Conservation (phyloP, 2,329 filamentous ascomycete genomes). For the Diaporthe nobilis region DNA sequence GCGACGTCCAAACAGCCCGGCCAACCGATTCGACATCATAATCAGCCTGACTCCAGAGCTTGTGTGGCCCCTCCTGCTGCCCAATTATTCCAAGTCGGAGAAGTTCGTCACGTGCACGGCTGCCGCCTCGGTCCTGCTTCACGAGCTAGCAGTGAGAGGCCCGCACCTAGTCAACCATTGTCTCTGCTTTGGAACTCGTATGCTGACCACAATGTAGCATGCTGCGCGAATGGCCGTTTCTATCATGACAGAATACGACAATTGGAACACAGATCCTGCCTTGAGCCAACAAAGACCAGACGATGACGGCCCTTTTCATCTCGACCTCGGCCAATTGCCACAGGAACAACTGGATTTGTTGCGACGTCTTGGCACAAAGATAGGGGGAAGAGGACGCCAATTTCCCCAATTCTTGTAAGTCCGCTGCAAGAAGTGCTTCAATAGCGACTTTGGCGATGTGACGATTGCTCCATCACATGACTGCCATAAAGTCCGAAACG, state of each 20-base stretch:
- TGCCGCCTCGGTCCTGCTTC: background rate
- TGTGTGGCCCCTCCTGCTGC: background rate
- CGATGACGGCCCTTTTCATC: background rate
- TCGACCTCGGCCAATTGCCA: background rate
- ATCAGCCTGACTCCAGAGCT: background rate
- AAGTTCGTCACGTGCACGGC: background rate
- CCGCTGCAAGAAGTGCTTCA: no score
- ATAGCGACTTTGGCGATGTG: background rate
- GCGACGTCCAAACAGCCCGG: background rate
- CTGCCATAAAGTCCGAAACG: no score
- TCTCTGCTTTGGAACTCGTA: background rate
- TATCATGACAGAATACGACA: background rate
- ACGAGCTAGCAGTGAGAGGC: conserved; percentile 18
- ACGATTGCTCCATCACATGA: no score
- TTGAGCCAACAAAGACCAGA: background rate
- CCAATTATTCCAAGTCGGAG: conserved; percentile 1
- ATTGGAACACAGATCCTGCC: conserved; percentile 1
- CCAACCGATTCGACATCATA: background rate
- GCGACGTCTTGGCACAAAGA: background rate
- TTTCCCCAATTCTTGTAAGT: background rate
- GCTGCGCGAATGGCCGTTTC: background rate
- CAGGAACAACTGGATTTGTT: background rate
- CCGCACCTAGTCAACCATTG: background rate
- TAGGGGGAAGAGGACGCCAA: background rate
- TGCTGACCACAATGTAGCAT: conserved; percentile 1